A percentile compares a stretch with the other conserved stretches of the same genome.
phyloP scores from a whole-genome alignment of 1,139 yeast species.

The Yamadazyma blattariae region DNA sequence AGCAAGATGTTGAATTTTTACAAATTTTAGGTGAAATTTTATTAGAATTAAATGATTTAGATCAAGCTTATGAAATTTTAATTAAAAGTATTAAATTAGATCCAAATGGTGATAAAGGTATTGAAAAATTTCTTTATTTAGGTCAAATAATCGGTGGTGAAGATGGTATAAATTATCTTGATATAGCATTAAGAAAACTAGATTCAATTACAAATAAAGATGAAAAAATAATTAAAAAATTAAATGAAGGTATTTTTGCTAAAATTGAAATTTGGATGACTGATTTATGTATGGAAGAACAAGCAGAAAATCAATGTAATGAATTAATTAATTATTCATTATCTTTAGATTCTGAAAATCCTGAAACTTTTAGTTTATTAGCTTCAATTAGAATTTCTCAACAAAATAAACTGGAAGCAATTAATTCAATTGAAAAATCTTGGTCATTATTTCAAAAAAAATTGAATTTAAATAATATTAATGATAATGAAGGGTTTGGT shows the following conservation, averaged over 20 bases:
- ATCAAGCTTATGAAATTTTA: slow-evolving; percentile 68
- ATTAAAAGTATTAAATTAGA: slow-evolving; percentile 67
- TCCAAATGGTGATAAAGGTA: slow-evolving; percentile 58
- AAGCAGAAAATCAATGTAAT: slow-evolving; percentile 83
- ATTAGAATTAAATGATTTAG: slow-evolving; percentile 76
- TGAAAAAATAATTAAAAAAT: slow-evolving; percentile 36
- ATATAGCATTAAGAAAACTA: slow-evolving; percentile 59
- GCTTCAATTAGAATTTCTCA: slow-evolving; percentile 92
- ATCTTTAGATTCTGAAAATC: slow-evolving; percentile 55
- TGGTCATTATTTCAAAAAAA: slow-evolving; percentile 66
- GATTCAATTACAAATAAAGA: slow-evolving; percentile 27
- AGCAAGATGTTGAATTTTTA: slow-evolving; percentile 31
- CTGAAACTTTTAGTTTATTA: slow-evolving; percentile 79
- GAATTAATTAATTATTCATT: slow-evolving; percentile 65
- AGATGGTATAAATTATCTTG: slow-evolving; percentile 68
- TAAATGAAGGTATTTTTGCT: slow-evolving; percentile 77
- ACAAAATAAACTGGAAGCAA: slow-evolving; percentile 71
- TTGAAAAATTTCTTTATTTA: slow-evolving; percentile 81
- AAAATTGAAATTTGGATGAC: slow-evolving; percentile 99
- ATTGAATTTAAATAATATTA: slow-evolving; percentile 16
- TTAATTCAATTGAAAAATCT: slow-evolving; percentile 61
- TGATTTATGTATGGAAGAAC: slow-evolving; percentile 90
- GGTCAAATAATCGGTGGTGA: slow-evolving; percentile 89
- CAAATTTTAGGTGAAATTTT: slow-evolving; percentile 67
- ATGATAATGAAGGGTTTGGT: too few relatives aligned